phyloP scores from a whole-genome alignment of 371 early-diverging fungal genomes.

The Furculomyces boomerangus region DNA sequence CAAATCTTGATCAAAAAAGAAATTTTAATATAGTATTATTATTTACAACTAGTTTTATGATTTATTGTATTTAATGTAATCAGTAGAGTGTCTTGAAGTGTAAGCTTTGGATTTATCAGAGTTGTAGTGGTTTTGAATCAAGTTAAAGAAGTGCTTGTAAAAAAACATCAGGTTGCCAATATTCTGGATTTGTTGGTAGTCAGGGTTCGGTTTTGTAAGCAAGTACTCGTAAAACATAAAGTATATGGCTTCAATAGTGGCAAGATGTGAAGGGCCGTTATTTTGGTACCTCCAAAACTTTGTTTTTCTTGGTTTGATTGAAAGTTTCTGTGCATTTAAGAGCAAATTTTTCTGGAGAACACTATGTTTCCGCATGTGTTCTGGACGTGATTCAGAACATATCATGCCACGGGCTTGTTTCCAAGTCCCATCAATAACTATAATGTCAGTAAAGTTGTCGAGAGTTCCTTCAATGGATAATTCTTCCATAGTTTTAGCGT shows the following conservation, averaged over 20 bases:
- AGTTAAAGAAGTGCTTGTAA: conserved; percentile 65
- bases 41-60: too few relatives aligned
- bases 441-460: conserved; percentile 43
- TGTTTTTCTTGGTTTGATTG: conserved; percentile 43
- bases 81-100: conserved; percentile 7
- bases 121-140: conserved; percentile 62
- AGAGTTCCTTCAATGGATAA: conserved; percentile 29
- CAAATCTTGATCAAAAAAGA: too few relatives aligned
- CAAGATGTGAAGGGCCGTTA: conserved; percentile 44
- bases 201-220: conserved; percentile 6
- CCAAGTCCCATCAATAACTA: conserved; percentile 92
- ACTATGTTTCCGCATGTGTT: conserved; percentile 34
- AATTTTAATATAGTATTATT: too few relatives aligned
- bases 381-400: conserved; percentile 23
- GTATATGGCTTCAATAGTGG: conserved; percentile 91
- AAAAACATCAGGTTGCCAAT: conserved; percentile 78
- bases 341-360: not conserved
- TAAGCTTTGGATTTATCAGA: conserved; percentile 6
- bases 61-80: conserved; percentile 17
- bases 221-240: conserved; percentile 65
- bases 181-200: conserved; percentile 38
- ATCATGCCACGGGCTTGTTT: conserved; percentile 64
- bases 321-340: conserved; percentile 6
- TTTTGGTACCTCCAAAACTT: conserved; percentile 84
- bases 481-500: conserved; percentile 34